Percentiles rank a stretch among this genome's conserved stretches.
Conservation (phyloP, 805 yeast genomes). For the Ogataea zsoltii region DNA sequence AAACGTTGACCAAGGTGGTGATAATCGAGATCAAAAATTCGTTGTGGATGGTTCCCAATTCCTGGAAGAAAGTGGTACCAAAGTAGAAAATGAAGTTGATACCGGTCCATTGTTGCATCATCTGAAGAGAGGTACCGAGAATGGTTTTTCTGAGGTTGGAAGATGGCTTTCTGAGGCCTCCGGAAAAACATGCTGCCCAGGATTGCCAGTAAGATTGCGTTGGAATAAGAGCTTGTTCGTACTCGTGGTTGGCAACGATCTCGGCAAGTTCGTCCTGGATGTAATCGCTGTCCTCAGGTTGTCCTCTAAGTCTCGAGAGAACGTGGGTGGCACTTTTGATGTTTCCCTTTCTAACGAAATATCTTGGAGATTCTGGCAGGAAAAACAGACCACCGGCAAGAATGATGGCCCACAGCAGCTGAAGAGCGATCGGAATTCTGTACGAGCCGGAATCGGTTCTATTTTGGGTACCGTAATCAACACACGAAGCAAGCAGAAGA, state of each 20-base stretch:
- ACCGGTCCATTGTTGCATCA: constrained; percentile 77
- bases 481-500: constrained; percentile 64
- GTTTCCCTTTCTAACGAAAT: constrained; percentile 55
- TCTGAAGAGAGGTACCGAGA: constrained; percentile 44
- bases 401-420: constrained; percentile 67
- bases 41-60: constrained; percentile 47
- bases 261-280: constrained; percentile 52
- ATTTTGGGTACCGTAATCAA: constrained; percentile 66
- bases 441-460: constrained; percentile 57
- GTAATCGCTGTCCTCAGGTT: constrained; percentile 46
- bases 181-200: constrained; percentile 48
- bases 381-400: constrained; percentile 62
- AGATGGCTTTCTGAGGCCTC: constrained; percentile 37
- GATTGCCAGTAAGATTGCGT: constrained; percentile 37
- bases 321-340: constrained; percentile 58
- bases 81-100: constrained; percentile 75
- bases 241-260: constrained; percentile 52
- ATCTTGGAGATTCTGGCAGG: constrained; percentile 80
- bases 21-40: constrained; percentile 53
- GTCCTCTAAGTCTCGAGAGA: constrained; percentile 55
- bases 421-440: constrained; percentile 74
- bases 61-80: constrained; percentile 66
- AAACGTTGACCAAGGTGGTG: constrained; percentile 54
- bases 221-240: constrained; percentile 39
- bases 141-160: constrained; percentile 45